A percentile compares a stretch with the other conserved stretches of the same genome.
These are phyloP conservation scores for Fusarium sp. DNA, from an alignment of 2,329 filamentous ascomycete genomes.

Conservation along the genomic window DNA sequence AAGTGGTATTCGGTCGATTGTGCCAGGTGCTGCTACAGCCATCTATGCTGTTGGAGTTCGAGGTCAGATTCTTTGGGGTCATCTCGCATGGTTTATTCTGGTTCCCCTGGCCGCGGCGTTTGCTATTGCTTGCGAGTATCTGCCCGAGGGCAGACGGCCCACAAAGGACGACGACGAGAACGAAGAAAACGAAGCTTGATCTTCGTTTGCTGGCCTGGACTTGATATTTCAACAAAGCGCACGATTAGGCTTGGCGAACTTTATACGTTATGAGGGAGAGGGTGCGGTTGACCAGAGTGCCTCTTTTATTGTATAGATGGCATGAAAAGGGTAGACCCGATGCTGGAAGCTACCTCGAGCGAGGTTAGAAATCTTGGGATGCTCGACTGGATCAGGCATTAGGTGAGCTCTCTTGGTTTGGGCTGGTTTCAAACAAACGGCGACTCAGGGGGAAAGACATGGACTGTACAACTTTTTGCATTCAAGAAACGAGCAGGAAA, in stretches of 20 bases:
- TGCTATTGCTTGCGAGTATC: conserved; percentile 36
- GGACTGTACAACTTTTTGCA: neutral
- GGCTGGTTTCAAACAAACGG: neutral
- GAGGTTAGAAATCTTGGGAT: neutral
- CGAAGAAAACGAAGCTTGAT: neutral
- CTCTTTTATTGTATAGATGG: neutral
- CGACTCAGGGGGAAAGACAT: neutral
- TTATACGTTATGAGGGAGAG: neutral
- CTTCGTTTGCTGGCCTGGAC: neutral
- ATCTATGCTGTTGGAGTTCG: conserved; percentile 76
- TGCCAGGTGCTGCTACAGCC: conserved; percentile 73
- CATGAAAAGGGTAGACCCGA: neutral
- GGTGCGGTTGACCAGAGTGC: neutral
- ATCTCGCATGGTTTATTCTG: conserved; percentile 56
- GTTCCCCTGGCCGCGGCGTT: conserved; percentile 47
- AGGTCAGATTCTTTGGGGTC: conserved; percentile 70
- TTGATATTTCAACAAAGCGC: neutral
- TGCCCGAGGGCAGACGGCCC: conserved; percentile 44
- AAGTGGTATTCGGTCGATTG: conserved; percentile 72
- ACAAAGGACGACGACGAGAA: conserved; percentile 24
- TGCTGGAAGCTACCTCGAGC: neutral
- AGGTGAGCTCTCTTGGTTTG: neutral
- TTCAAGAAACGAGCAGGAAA: neutral
- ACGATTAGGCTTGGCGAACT: neutral
- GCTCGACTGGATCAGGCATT: neutral